phyloP scores from a whole-genome alignment of 1,139 yeast species.

The Diutina scorzettiae region DNA sequence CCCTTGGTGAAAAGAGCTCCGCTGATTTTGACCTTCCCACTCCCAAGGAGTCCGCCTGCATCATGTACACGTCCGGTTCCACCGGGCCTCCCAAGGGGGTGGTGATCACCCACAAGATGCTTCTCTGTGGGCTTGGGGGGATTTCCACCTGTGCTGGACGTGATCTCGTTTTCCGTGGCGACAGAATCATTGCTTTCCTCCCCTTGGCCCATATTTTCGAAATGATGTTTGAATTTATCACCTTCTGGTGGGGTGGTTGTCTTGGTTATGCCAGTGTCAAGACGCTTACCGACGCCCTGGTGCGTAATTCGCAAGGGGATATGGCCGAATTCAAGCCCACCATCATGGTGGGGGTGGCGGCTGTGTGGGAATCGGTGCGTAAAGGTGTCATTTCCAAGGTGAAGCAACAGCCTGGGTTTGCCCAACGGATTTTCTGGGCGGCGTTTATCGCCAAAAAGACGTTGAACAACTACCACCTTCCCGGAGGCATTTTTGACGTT shows the following conservation, averaged over 20 bases:
- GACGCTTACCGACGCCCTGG: slow-evolving; percentile 74
- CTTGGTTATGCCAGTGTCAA: slow-evolving; percentile 90
- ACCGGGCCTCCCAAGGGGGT: slow-evolving; percentile 99
- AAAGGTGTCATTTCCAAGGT: slow-evolving; percentile 83
- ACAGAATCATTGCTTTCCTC: slow-evolving; percentile 73
- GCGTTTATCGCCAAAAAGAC: slow-evolving; percentile 65
- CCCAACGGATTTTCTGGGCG: slow-evolving; percentile 82
- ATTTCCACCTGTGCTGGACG: slow-evolving; percentile 52
- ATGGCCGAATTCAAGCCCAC: slow-evolving; percentile 82
- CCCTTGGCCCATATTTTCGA: slow-evolving; percentile 97
- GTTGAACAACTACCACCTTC: slow-evolving; percentile 52
- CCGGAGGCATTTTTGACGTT: slow-evolving; percentile 51
- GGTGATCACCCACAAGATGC: slow-evolving; percentile 63
- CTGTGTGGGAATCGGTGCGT: slow-evolving; percentile 94
- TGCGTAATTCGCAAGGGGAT: slow-evolving; percentile 81
- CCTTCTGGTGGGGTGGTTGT: slow-evolving; percentile 83
- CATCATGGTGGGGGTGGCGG: slow-evolving; percentile 96
- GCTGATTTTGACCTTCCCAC: slow-evolving; percentile 25
- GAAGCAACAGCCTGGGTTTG: slow-evolving; percentile 47
- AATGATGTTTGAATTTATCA: slow-evolving; percentile 68
- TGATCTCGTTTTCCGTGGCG: slow-evolving; percentile 38
- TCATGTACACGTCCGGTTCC: slow-evolving; percentile 98
- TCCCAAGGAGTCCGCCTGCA: slow-evolving; percentile 73
- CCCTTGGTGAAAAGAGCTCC: slow-evolving; percentile 36
- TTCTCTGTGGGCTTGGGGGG: slow-evolving; percentile 81